phyloP scores from a whole-genome alignment of 75 land plant genomes.

The Ceratopteris richardii region DNA sequence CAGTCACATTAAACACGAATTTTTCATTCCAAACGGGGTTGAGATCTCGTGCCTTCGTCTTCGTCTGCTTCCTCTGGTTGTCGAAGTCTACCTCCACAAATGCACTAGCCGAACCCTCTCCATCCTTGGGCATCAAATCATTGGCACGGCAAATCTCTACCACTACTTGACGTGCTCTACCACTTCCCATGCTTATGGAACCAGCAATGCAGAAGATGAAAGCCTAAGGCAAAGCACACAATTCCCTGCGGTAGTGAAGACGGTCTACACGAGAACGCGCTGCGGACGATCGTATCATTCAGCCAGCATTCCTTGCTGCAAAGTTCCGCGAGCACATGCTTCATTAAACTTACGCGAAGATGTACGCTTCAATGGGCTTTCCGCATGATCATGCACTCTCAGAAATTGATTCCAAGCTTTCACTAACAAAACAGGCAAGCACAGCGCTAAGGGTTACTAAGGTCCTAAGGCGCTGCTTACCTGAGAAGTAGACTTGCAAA shows the following conservation, averaged over 20 bases:
- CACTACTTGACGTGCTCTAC: constrained; percentile 23
- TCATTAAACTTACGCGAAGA: too few relatives aligned
- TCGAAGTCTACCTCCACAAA: constrained; percentile 68
- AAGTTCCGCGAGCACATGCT: background rate
- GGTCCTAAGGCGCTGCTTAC: background rate
- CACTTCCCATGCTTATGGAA: background rate
- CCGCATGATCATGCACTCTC: too few relatives aligned
- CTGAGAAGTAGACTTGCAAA: background rate
- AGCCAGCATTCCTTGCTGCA: background rate
- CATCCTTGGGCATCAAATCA: constrained; percentile 74
- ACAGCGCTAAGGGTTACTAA: too few relatives aligned
- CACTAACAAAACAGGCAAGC: too few relatives aligned
- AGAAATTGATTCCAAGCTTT: too few relatives aligned
- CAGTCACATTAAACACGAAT: constrained; percentile 40
- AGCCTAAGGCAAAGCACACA: too few relatives aligned
- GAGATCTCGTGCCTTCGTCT: constrained; percentile 45
- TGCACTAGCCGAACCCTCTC: constrained; percentile 49
- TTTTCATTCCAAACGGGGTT: constrained; percentile 73
- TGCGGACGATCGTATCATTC: background rate
- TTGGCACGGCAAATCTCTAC: constrained; percentile 51
- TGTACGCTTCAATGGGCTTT: too few relatives aligned
- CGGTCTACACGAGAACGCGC: too few relatives aligned
- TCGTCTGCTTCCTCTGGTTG: constrained; percentile 42
- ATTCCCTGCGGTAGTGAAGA: too few relatives aligned
- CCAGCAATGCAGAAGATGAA: background rate